phyloP scores from a whole-genome alignment of 148 eudicot genomes.

The Bassia scoparia region DNA sequence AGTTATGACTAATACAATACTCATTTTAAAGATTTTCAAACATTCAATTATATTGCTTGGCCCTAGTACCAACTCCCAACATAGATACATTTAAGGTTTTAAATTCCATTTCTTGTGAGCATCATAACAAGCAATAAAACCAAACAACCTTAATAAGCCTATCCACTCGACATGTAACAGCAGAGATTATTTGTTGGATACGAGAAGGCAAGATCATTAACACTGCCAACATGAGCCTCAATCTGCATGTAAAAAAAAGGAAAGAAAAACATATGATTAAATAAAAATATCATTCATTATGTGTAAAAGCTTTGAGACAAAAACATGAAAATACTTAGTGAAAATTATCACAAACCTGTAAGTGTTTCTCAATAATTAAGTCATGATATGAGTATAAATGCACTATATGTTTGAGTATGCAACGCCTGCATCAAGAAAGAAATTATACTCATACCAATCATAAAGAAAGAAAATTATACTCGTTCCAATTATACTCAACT shows the following conservation, averaged over 20 bases:
- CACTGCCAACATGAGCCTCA: conserved; percentile 89
- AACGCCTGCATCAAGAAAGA: conserved; percentile 52
- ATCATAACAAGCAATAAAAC: neutral
- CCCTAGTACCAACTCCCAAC: conserved; percentile 76
- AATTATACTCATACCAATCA: conserved; percentile 1
- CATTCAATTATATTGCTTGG: conserved; percentile 51
- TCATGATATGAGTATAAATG: conserved; percentile 73
- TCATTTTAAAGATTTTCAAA: no score
- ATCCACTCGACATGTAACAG: conserved; percentile 94
- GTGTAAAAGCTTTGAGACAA: neutral
- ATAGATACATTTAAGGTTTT: conserved; percentile 30
- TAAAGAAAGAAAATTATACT: no score
- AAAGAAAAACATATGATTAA: no score
- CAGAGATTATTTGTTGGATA: conserved; percentile 69
- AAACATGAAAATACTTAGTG: no score
- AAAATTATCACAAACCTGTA: conserved; percentile 59
- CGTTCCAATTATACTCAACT: no score
- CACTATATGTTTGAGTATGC: conserved; percentile 91
- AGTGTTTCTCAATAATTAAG: conserved; percentile 56
- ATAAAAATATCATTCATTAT: neutral
- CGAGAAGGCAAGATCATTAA: conserved; percentile 86
- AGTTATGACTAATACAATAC: no score
- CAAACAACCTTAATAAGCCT: conserved; percentile 72
- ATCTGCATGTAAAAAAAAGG: conserved; percentile 49
- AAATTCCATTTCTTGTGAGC: conserved; percentile 17